Base-by-base conservation (phyloP, 352 stramenopile genomes). In the Plasmopara muralis region DNA sequence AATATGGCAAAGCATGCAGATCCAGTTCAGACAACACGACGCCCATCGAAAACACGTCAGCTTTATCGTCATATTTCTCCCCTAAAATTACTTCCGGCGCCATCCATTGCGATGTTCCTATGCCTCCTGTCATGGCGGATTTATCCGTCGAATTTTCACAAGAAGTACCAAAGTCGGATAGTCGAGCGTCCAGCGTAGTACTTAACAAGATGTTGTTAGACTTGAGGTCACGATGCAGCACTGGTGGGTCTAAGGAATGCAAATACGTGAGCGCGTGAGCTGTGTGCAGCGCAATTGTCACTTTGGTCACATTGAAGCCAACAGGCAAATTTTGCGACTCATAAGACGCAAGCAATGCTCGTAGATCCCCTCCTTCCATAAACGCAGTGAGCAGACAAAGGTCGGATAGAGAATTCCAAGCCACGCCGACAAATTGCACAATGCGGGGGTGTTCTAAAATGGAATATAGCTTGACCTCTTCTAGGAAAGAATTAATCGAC, bases 151-250 rank as follows among this genome's bases (percentile, higher is more conserved):
- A 46, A 8, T 64, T 50, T 46, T 61, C 50, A 0, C 60, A 43
- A n/a, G 68, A 72, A 8, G 58, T 47, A 5, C 70, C 70, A 69
- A 85, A 85, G 62, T 83, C 74, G 10, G 71, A 78, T 25, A 84
- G 45, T 35, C 68, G 74, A 7, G 70, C 70, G 16, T 75, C 57
- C 4, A 73, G 38, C 10, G 60, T 62, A 18, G 20, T 29, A 15
- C 54, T 69, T 5, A 87, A 50, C 30, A 87, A 60, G 49, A 85
- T 74, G 61, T 85, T 87, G 52, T 71, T 75, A 5, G 67, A 82
- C 58, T 87, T 87, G 44, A 87, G 66, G 43, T 87, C 76, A 50
- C 76, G 72, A 51, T 87, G 76, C 25, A 72, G 38, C 28, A 72
- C 64, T 53, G 55, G 55, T 2, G 55, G 49, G 37, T 60, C 60